These are phyloP conservation scores for Cephalotrichum gorgonifer DNA, from an alignment of 2,329 filamentous ascomycete species.

Conservation along the genomic window DNA sequence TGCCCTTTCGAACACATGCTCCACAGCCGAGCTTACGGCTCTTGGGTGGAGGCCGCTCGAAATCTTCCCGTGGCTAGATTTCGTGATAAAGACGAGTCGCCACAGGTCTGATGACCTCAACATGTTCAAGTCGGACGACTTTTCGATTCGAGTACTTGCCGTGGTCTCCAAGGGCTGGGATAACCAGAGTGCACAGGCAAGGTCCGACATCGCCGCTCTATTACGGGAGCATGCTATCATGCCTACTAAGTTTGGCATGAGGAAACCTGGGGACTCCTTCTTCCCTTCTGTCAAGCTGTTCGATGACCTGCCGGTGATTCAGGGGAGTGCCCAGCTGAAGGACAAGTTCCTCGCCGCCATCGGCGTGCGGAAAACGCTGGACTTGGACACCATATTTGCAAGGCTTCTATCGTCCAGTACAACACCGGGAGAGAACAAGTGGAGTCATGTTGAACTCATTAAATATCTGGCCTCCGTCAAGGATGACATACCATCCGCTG, in stretches of 20 bases:
- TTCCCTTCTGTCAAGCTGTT: slow-evolving; percentile 92
- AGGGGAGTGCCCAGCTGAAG: slow-evolving; percentile 68
- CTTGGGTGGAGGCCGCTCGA: slow-evolving; percentile 82
- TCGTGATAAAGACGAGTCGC: slow-evolving; percentile 59
- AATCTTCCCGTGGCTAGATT: slow-evolving; percentile 75
- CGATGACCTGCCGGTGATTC: slow-evolving; percentile 79
- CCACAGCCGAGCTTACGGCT: slow-evolving; percentile 58
- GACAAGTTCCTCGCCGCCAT: slow-evolving; percentile 79
- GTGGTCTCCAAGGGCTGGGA: slow-evolving; percentile 50
- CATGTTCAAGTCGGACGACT: slow-evolving; percentile 60
- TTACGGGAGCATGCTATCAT: slow-evolving; percentile 65
- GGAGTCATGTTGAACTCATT: slow-evolving; percentile 91
- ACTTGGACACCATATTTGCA: slow-evolving; percentile 87
- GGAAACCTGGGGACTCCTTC: slow-evolving; percentile 73
- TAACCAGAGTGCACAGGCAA: slow-evolving; percentile 31
- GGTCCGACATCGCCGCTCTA: slow-evolving; percentile 51
- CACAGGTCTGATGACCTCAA: slow-evolving; percentile 53
- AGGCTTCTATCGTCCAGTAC: slow-evolving; percentile 59
- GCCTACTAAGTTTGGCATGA: slow-evolving; percentile 87
- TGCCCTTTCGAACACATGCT: slow-evolving; percentile 65
- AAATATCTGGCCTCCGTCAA: slow-evolving; percentile 87
- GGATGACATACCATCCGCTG: slow-evolving; percentile 74
- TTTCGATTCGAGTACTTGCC: slow-evolving; percentile 66
- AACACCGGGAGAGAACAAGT: slow-evolving; percentile 49
- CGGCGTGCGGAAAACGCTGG: slow-evolving; percentile 90